A percentile compares a stretch with the other conserved stretches of the same genome.
Conservation (phyloP, 495 filamentous ascomycete species). For the Penicillium pulvis region DNA sequence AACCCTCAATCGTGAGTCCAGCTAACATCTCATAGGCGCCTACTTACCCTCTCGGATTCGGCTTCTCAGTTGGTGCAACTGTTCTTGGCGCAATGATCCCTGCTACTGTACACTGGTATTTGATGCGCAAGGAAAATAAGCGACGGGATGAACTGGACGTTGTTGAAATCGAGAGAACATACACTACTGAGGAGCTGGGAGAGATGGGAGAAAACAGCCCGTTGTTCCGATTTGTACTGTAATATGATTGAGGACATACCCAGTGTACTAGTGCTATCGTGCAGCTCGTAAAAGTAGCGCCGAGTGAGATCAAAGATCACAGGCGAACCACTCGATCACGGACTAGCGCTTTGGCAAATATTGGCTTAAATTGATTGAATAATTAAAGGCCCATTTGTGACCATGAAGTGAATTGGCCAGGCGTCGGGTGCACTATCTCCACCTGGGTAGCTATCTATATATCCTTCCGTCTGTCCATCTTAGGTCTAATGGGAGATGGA, state of each 20-base stretch:
- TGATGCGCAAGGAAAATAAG: conserved; percentile 5
- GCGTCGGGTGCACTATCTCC: too few relatives aligned
- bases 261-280: too few relatives aligned
- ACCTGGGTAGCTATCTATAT: too few relatives aligned
- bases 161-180: not conserved
- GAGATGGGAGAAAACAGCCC: conserved; percentile 10
- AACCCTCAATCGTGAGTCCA: not conserved
- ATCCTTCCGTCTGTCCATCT: too few relatives aligned
- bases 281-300: too few relatives aligned
- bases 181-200: conserved; percentile 1
- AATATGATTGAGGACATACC: not conserved
- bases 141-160: not conserved
- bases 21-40: conserved; percentile 2
- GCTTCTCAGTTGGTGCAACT: conserved; percentile 9
- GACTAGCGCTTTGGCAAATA: too few relatives aligned
- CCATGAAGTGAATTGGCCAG: too few relatives aligned
- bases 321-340: too few relatives aligned
- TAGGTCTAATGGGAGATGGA: too few relatives aligned
- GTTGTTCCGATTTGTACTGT: conserved; percentile 6
- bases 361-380: too few relatives aligned
- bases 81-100: conserved; percentile 5
- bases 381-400: too few relatives aligned
- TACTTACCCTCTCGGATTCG: conserved; percentile 14
- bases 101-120: conserved; percentile 6
- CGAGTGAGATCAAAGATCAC: too few relatives aligned